Conservation (phyloP, 2,329 filamentous ascomycete genomes). For the Alternaria triticina region DNA sequence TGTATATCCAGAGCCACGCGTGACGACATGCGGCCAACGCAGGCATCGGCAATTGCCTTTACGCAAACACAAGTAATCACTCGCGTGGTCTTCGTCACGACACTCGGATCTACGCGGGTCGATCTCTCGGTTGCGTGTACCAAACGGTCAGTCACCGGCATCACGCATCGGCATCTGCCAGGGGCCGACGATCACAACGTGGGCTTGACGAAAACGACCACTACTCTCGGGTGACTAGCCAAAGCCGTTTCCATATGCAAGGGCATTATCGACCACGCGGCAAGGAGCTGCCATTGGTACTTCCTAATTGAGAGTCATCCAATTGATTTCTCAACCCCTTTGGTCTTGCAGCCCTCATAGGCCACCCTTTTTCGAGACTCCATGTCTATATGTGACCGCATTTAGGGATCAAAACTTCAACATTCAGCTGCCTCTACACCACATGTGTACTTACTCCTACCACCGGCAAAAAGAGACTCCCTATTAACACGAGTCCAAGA, state of each 20-base stretch:
- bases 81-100: not conserved
- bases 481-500: not conserved
- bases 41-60: not conserved
- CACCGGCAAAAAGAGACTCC: not conserved
- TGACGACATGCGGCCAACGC: not conserved
- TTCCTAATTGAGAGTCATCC: not conserved
- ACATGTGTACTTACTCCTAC: not conserved
- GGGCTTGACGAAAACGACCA: not conserved
- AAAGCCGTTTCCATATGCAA: not conserved
- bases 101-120: not conserved
- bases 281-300: not conserved
- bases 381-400: not conserved
- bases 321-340: not conserved
- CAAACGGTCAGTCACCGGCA: conserved; percentile 9
- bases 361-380: not conserved
- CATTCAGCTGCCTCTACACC: not conserved
- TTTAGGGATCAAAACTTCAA: not conserved
- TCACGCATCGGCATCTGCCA: conserved; percentile 1
- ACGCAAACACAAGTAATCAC: not conserved
- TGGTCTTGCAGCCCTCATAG: not conserved
- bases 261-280: not conserved
- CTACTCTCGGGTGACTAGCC: not conserved
- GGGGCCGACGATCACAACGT: conserved; percentile 1
- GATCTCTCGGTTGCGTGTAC: conserved; percentile 2
- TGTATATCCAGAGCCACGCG: not conserved